phyloP scores from a whole-genome alignment of 257 asterid species.

The Coffea eugenioides region DNA sequence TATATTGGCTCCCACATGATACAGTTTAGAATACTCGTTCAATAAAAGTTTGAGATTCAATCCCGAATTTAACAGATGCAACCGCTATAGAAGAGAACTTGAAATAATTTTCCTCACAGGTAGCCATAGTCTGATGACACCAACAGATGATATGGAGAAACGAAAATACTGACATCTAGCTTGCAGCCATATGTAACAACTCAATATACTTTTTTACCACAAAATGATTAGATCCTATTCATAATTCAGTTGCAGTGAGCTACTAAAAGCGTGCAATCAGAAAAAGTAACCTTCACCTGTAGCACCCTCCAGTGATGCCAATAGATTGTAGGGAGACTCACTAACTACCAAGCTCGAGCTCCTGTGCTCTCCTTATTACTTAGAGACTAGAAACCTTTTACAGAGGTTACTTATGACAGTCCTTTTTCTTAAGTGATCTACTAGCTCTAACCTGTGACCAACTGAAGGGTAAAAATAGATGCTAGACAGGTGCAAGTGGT shows the following conservation, averaged over 20 bases:
- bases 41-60: neutral
- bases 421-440: neutral
- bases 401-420: neutral
- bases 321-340: neutral
- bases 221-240: neutral
- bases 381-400: neutral
- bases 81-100: neutral
- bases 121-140: neutral
- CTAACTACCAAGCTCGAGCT: neutral
- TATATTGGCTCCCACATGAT: neutral
- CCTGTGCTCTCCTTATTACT: neutral
- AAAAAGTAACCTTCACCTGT: neutral
- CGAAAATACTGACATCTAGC: neutral
- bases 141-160: neutral
- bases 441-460: neutral
- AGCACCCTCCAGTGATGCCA: neutral
- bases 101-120: neutral
- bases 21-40: neutral
- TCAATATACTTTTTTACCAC: neutral
- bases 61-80: neutral
- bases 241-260: neutral
- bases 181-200: neutral
- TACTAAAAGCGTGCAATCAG: neutral
- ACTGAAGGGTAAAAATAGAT: neutral
- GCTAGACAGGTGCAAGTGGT: neutral